Evolutionary conservation across 129 eudicot species (phyloP).

Genomic region (Helichrysum umbraculigerum): DNA sequence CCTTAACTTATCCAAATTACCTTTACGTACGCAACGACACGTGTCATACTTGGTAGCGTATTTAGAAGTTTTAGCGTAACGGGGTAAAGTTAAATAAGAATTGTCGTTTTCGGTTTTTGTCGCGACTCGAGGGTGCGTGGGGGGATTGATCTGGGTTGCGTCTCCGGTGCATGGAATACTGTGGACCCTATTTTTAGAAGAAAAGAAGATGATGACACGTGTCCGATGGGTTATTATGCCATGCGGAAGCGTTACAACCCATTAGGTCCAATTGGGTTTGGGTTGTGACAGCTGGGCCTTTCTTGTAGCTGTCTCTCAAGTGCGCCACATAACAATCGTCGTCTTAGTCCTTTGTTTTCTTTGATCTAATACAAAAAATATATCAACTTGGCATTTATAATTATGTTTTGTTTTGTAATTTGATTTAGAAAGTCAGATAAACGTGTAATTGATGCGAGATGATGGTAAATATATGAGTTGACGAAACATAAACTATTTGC

Average conservation of each 20-base stretch:
- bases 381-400: neutral
- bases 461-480: neutral
- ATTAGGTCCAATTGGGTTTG: too few relatives aligned
- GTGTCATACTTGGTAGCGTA: slow-evolving; percentile 9
- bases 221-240: slow-evolving; percentile 25
- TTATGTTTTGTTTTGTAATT: neutral
- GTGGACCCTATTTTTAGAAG: slow-evolving; percentile 36
- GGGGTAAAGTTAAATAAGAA: slow-evolving; percentile 17
- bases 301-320: slow-evolving; percentile 30
- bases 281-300: slow-evolving; percentile 47
- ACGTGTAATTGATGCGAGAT: neutral
- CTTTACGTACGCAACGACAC: slow-evolving; percentile 12
- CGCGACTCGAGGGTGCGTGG: slow-evolving; percentile 41
- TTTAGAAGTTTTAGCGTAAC: slow-evolving; percentile 7
- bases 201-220: slow-evolving; percentile 35
- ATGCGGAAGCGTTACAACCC: too few relatives aligned
- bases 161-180: slow-evolving; percentile 6
- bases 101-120: slow-evolving; percentile 23
- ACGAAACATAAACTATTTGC: neutral
- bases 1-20: slow-evolving; percentile 26
- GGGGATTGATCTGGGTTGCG: slow-evolving; percentile 41
- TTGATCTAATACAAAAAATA: too few relatives aligned
- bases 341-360: neutral
- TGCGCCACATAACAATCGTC: slow-evolving; percentile 23
- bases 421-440: too few relatives aligned